Conservation (phyloP, 2,329 filamentous ascomycete genomes). For the Rutstroemia sydowiana region DNA sequence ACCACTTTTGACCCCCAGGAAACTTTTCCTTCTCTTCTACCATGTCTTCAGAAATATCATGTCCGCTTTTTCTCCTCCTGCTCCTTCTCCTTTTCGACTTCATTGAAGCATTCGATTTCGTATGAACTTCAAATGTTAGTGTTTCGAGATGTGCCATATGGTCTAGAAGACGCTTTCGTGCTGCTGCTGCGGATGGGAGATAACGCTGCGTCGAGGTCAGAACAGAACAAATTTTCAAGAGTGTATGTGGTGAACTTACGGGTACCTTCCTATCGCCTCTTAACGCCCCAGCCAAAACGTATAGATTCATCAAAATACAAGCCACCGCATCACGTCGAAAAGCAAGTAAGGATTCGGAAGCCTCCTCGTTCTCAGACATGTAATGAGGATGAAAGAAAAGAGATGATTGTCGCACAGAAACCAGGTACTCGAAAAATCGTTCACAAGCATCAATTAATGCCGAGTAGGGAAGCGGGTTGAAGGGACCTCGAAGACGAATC, state of each 20-base stretch:
- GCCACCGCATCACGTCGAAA: constrained; percentile 51
- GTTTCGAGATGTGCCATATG: constrained; percentile 42
- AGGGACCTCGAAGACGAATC: constrained; percentile 49
- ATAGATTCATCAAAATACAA: constrained; percentile 49
- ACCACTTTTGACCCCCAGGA: constrained; percentile 39
- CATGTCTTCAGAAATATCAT: neutral
- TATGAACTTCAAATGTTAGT: constrained; percentile 6
- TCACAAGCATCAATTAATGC: constrained; percentile 49
- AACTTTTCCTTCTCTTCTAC: constrained; percentile 17
- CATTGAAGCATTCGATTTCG: constrained; percentile 3
- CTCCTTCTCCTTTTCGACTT: constrained; percentile 2
- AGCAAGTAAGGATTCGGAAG: constrained; percentile 41
- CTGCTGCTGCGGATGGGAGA: constrained; percentile 47
- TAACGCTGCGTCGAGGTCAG: constrained; percentile 34
- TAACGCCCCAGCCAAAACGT: constrained; percentile 49
- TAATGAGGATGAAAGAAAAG: constrained; percentile 49
- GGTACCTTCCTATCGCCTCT: constrained; percentile 43
- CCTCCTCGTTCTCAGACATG: constrained; percentile 42
- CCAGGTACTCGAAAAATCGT: constrained; percentile 51
- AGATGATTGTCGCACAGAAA: constrained; percentile 49
- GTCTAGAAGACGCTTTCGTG: constrained; percentile 44
- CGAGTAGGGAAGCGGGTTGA: constrained; percentile 49
- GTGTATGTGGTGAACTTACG: constrained; percentile 10
- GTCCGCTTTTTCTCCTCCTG: neutral
- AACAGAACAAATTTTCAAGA: neutral